These are phyloP conservation scores for Stropharia rugosoannulata DNA, from an alignment of 768 basidiomycete species.

Conservation along the genomic window DNA sequence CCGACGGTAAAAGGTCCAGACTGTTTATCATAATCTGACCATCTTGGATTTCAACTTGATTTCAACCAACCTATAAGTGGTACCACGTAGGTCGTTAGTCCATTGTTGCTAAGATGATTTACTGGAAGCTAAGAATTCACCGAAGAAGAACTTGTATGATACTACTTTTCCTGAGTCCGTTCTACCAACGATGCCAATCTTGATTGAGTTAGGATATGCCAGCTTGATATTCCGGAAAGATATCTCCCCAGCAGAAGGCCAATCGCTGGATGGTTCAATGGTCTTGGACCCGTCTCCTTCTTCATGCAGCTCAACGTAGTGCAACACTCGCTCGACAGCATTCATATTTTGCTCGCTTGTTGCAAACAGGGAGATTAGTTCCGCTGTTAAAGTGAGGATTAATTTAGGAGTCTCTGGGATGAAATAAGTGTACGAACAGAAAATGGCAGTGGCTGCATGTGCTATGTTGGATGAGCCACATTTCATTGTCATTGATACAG, in stretches of 20 bases:
- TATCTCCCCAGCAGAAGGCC: constrained; percentile 54
- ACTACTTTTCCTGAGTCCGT: constrained; percentile 55
- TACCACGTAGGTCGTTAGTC: neutral
- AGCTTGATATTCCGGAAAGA: constrained; percentile 56
- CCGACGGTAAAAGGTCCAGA: constrained; percentile 49
- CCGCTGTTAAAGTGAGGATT: constrained; percentile 30
- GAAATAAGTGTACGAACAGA: constrained; percentile 38
- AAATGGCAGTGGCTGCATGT: constrained; percentile 46
- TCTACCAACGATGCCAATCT: constrained; percentile 48
- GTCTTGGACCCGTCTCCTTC: constrained; percentile 46
- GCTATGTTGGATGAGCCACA: neutral
- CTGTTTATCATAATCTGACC: constrained; percentile 62
- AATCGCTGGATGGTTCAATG: constrained; percentile 42
- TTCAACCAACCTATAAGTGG: constrained; percentile 51
- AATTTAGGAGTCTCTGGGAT: constrained; percentile 2
- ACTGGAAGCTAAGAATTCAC: constrained; percentile 22
- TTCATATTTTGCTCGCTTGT: constrained; percentile 73
- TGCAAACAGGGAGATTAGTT: constrained; percentile 56
- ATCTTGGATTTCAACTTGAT: constrained; percentile 47
- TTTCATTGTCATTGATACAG: neutral
- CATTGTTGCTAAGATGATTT: neutral
- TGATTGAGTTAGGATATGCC: constrained; percentile 35
- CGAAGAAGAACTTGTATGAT: constrained; percentile 57
- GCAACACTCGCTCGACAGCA: constrained; percentile 66
- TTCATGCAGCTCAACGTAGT: constrained; percentile 60